Conservation (phyloP, 2,329 filamentous ascomycete species). For the Xylariaceae sp. region DNA sequence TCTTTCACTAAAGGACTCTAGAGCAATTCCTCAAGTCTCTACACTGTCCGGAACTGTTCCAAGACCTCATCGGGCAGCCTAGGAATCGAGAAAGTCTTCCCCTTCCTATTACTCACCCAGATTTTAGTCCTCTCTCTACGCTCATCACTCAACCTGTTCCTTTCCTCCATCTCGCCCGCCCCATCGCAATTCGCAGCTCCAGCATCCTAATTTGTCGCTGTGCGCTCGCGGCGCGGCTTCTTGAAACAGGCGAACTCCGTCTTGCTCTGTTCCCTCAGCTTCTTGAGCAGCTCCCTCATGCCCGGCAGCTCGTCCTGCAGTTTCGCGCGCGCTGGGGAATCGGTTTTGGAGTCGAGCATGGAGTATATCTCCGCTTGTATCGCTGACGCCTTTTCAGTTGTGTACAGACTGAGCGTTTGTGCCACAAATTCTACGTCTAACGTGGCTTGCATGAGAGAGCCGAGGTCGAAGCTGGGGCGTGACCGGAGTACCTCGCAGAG, state of each 20-base stretch:
- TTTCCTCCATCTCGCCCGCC: conserved; percentile 27
- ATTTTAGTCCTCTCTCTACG: neutral
- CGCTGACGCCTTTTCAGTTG: conserved; percentile 75
- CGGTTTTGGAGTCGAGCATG: conserved; percentile 83
- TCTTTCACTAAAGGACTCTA: neutral
- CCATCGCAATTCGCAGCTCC: conserved; percentile 19
- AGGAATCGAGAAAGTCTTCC: conserved; percentile 7
- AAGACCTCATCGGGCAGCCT: conserved; percentile 4
- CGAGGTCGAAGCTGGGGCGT: conserved; percentile 67
- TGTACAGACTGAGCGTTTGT: conserved; percentile 88
- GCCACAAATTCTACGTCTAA: conserved; percentile 96
- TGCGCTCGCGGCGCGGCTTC: conserved; percentile 32
- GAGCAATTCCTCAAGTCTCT: conserved; percentile 4
- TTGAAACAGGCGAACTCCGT: conserved; percentile 87
- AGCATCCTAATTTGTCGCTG: conserved; percentile 12
- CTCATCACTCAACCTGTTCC: conserved; percentile 1
- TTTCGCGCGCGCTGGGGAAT: conserved; percentile 75
- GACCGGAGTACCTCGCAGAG: conserved; percentile 76
- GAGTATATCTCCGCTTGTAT: conserved; percentile 89
- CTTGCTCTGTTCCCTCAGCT: conserved; percentile 74
- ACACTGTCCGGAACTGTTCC: neutral
- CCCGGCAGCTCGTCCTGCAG: conserved; percentile 86
- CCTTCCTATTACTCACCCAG: conserved; percentile 5
- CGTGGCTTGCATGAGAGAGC: conserved; percentile 91
- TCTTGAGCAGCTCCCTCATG: conserved; percentile 85